phyloP scores from a whole-genome alignment of 768 basidiomycete genomes.

The Mycena latifolia region DNA sequence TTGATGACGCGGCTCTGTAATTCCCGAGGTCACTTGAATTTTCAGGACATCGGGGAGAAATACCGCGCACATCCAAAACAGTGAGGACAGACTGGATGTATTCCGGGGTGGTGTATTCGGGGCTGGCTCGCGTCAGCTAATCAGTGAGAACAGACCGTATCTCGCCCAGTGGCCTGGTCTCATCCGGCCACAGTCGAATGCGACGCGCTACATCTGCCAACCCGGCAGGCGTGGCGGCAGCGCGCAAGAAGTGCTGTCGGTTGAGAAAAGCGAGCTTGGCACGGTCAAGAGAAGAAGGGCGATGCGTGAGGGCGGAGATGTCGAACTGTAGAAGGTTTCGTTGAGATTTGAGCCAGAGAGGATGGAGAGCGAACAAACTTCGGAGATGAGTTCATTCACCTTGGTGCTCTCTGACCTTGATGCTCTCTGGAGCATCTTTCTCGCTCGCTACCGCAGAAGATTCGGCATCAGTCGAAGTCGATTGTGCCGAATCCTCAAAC shows the following conservation, averaged over 20 bases:
- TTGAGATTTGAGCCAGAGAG: not conserved
- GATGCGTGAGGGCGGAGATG: slow-evolving; percentile 79
- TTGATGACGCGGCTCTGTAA: slow-evolving; percentile 76
- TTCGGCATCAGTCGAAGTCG: slow-evolving; percentile 35
- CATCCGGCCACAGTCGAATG: slow-evolving; percentile 52
- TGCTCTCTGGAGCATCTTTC: slow-evolving; percentile 52
- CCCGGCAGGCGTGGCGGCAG: slow-evolving; percentile 63
- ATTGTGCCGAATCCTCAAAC: too few relatives aligned
- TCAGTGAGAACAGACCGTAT: slow-evolving; percentile 57
- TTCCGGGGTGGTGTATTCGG: slow-evolving; percentile 62
- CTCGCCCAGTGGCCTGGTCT: slow-evolving; percentile 70
- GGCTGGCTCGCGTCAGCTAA: slow-evolving; percentile 37
- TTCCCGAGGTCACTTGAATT: not conserved
- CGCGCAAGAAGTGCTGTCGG: slow-evolving; percentile 81
- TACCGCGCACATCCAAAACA: slow-evolving; percentile 67
- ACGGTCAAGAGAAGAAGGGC: slow-evolving; percentile 85
- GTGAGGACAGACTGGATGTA: slow-evolving; percentile 76
- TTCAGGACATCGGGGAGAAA: not conserved
- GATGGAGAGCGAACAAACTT: too few relatives aligned
- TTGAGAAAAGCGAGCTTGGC: slow-evolving; percentile 90
- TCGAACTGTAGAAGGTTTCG: slow-evolving; percentile 76
- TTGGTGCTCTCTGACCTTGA: slow-evolving; percentile 55
- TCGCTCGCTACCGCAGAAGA: slow-evolving; percentile 16
- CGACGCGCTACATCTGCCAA: slow-evolving; percentile 66
- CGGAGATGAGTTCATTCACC: slow-evolving; percentile 67